Evolutionary conservation across 306 rosid species (phyloP), one percentile per base, ranked within the genome.

Genomic region (Senna tora): DNA sequence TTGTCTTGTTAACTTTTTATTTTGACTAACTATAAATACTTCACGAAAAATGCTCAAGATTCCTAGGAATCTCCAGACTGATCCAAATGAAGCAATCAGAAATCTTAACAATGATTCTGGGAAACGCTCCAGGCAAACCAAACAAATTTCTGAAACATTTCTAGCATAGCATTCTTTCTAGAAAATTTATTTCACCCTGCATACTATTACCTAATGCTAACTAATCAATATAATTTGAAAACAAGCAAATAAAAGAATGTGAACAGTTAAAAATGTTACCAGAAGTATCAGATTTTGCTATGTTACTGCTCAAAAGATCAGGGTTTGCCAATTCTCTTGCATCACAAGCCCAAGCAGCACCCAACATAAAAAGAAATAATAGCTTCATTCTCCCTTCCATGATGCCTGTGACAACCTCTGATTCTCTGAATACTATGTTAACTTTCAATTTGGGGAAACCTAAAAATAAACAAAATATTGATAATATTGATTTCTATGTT

Each of bases 331-430:
- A 60, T 14, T 28, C 60, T 36, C 79, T 83, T 70, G 93, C 87
- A 68, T 84, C 81, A 81, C 89, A 83, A 52, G 68, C 74, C 90
- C 87, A 89, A 67, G 84, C 68, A 77, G 83, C 84, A 76, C 79
- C 85, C 68, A 89, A 67, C 49, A 87, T 41, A 66, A 83, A 61
- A 15, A 90, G 75, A 80, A 92, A 60, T 7, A 89, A 58, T 10
- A 89, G 6, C 77, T 88, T 86, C 75, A 74, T 54, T 78, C 86
- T 84, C 79, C 32, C 63, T 69, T 76, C 84, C 94, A 92, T 89
- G 67, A 17, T 77, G 50, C 84, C 93, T 92, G 77, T 51, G 58
- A 55, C 74, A 55, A 79, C 19, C 61, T 75, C 45, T 14, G 12
- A 47, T 33, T 16, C 61, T 75, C 45, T 14, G 12, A 47, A 42